Evolutionary conservation across 768 basidiomycete genomes (phyloP), one percentile per base, ranked within the genome.

Genomic region (Termitomyces heimii): DNA sequence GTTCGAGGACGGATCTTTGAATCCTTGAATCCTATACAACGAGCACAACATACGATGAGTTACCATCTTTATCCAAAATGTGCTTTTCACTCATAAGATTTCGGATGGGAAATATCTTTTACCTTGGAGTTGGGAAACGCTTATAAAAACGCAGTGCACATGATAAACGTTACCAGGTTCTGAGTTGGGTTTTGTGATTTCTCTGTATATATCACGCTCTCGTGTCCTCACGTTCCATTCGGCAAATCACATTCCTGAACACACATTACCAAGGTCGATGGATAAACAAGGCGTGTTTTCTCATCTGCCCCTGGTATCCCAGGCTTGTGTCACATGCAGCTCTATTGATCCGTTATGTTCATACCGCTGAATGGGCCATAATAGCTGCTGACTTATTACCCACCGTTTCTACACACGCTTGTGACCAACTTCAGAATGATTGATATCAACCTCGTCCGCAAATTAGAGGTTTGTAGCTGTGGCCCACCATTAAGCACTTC

Each of bases 11-110:
- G 60, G 55, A 46, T 60, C 52, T 12, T 53, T 63, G 55, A 56
- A 46, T 60, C 52, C 14, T 53, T 63, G 55, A 45, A 62, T 47
- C 44, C 29, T n/a, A 56, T 63, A n/a, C 40, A 53, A 20, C 39
- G 34, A 10, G 22, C 16, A 14, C 40, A 54, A 22, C 34, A 45
- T 6, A n/a, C 54, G 22, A 52, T 65, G 13, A 48, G 29, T 29
- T 32, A 42, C 8, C 53, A 63, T 48, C 47, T 67, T 29, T 67
- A 62, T 32, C n/a, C 46, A 16, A 18, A 24, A 18, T 68, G 66
- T 48, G 54, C 40, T 29, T 39, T n/a, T 0, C 26, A 55, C 16
- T 40, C 61, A 2, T 46, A 26, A 28, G 29, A 7, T 28, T 50
- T 37, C 49, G 40, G 13, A 20, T 22, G 8, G 39, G 18, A 9